Base-by-base conservation (phyloP, 441 rosid genomes). In the Omphalea diandra region DNA sequence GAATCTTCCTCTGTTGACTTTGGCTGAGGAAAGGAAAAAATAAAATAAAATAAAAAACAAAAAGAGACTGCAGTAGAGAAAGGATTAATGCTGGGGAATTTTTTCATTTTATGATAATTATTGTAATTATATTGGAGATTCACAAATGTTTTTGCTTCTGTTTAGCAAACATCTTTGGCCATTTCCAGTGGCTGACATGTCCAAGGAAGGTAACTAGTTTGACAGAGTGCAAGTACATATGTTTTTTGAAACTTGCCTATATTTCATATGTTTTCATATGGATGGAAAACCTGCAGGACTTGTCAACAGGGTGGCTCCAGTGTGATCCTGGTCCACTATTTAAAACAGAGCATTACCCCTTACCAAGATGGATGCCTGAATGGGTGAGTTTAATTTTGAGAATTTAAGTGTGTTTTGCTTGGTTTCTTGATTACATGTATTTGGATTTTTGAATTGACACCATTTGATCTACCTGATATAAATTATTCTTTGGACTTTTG, bases 261-360 rank as follows among this genome's bases (percentile, higher is more conserved):
- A 8, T 63, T 62, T 22, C 31, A 40, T 59, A 67, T 29, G 33
- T 40, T 68, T 31, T 32, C 44, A 62, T 64, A 50, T 53, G 38
- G 20, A 14, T 33, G 74, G 5, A 58, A 52, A 32, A 36, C 57
- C 36, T 67, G 77, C 85, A 94, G 97, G 97, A 94, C 80, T 80
- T 94, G 72, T 84, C 97, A 7, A 87, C 93, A 11, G 90, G 93
- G 52, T 91, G 98, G 98, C 95, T 94, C 65, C 86, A 83, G 5
- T 94, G 98, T 79, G 97, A 91, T 76, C 95, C 98, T 0, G 98
- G 92, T 67, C 92, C 92, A 18, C 68, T 85, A 79, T 94, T 84
- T 79, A 89, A 82, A 81, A 90, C 88, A 50, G 97, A 87, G 76
- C 64, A 64, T 44, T 82, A 75, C 69, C 47, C 78, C 61, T 73